Conservation (phyloP, 306 rosid genomes). For the Mucuna pruriens region DNA sequence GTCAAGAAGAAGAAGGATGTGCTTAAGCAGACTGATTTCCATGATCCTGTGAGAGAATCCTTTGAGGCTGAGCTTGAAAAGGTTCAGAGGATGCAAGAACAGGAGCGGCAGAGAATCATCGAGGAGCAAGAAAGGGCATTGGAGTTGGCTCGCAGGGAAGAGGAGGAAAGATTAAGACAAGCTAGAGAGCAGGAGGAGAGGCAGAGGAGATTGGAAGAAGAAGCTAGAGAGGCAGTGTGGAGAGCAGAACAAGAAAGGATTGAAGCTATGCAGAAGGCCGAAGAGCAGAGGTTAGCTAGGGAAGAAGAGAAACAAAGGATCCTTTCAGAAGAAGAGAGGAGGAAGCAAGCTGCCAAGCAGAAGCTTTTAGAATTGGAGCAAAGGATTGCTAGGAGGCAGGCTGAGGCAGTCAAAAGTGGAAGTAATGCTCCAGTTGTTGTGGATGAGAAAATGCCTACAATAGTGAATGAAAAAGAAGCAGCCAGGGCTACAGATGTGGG, state of each 20-base stretch:
- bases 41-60: constrained; percentile 93
- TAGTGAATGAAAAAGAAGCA: constrained; percentile 62
- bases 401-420: constrained; percentile 58
- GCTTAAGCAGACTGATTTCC: constrained; percentile 76
- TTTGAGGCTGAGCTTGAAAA: constrained; percentile 99
- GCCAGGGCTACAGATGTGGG: constrained; percentile 61
- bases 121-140: constrained; percentile 89
- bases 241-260: constrained; percentile 84
- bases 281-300: constrained; percentile 80
- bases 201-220: constrained; percentile 87
- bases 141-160: constrained; percentile 87
- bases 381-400: constrained; percentile 84
- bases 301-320: constrained; percentile 86
- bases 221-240: constrained; percentile 95
- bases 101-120: constrained; percentile 75
- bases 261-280: constrained; percentile 76
- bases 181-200: constrained; percentile 86
- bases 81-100: constrained; percentile 97
- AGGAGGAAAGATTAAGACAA: constrained; percentile 73
- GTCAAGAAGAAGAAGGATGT: constrained; percentile 90
- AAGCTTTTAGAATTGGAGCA: constrained; percentile 93
- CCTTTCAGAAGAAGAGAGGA: constrained; percentile 83
- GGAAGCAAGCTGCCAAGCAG: constrained; percentile 92
- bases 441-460: constrained; percentile 57
- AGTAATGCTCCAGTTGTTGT: constrained; percentile 44